Evolutionary conservation across 2,329 filamentous ascomycete genomes (phyloP).

Genomic region (Onygenales sp.): DNA sequence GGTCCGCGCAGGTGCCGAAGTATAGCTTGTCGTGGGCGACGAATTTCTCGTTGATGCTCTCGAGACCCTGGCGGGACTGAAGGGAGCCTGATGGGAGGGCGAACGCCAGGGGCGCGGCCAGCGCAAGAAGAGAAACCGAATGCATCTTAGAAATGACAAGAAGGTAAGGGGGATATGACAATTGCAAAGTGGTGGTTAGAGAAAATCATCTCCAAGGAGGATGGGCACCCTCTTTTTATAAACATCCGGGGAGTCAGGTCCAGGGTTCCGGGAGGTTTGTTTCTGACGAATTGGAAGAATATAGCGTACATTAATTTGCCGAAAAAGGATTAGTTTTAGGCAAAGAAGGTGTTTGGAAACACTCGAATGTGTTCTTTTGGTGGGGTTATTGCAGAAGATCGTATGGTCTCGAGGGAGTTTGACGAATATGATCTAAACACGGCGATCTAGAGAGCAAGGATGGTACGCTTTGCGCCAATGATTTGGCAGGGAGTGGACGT

Average conservation of each 20-base stretch:
- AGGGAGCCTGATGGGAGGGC: neutral
- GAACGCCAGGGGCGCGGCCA: neutral
- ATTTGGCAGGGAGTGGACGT: too few species aligned
- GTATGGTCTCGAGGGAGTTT: neutral
- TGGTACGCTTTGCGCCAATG: neutral
- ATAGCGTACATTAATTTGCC: neutral
- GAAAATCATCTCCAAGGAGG: neutral
- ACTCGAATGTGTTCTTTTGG: neutral
- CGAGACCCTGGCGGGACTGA: neutral
- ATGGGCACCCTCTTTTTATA: neutral
- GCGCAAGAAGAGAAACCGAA: neutral
- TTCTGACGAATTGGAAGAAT: neutral
- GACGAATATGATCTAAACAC: neutral
- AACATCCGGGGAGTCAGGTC: neutral
- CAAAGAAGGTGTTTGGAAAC: neutral
- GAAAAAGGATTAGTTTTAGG: neutral
- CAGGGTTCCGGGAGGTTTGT: neutral
- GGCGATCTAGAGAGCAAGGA: neutral
- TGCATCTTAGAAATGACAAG: neutral
- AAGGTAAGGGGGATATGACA: neutral
- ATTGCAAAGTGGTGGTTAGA: neutral
- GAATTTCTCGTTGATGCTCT: neutral
- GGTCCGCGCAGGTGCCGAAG: neutral
- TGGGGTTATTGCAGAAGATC: neutral
- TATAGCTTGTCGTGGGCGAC: neutral